Percentiles rank a stretch among this genome's conserved stretches.
Evolutionary conservation across 140 eudicot genomes (phyloP).

Genomic region (Flaveria floridana): DNA sequence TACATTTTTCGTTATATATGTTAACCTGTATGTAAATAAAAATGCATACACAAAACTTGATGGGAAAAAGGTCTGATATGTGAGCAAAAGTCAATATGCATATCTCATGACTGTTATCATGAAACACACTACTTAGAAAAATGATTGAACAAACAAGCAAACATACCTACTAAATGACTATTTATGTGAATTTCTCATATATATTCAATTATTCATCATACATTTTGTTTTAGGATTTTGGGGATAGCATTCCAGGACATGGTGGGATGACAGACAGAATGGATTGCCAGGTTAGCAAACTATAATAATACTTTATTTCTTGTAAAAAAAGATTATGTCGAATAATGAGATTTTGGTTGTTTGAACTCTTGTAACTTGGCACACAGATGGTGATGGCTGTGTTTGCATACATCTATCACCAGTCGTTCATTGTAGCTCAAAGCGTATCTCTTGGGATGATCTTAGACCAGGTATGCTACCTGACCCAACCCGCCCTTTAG

Average conservation of each 20-base stretch:
- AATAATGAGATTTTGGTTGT: neutral
- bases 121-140: neutral
- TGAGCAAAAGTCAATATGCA: neutral
- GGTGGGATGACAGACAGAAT: constrained; percentile 99
- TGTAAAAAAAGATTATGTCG: neutral
- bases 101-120: neutral
- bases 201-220: neutral
- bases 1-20: no score
- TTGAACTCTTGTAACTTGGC: constrained; percentile 13
- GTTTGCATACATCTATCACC: constrained; percentile 93
- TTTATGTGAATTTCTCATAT: neutral
- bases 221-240: constrained; percentile 67
- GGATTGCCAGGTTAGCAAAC: constrained; percentile 83
- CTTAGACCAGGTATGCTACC: constrained; percentile 73
- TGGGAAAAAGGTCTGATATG: neutral
- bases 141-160: neutral
- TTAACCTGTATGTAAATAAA: neutral
- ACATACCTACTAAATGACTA: no score
- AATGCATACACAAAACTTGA: neutral
- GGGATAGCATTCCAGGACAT: constrained; percentile 99
- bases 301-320: neutral
- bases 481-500: neutral
- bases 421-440: constrained; percentile 78
- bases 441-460: constrained; percentile 86
- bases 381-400: constrained; percentile 69